These are phyloP conservation scores for Candida ovalis DNA, from an alignment of 805 yeast species.

Conservation along the genomic window DNA sequence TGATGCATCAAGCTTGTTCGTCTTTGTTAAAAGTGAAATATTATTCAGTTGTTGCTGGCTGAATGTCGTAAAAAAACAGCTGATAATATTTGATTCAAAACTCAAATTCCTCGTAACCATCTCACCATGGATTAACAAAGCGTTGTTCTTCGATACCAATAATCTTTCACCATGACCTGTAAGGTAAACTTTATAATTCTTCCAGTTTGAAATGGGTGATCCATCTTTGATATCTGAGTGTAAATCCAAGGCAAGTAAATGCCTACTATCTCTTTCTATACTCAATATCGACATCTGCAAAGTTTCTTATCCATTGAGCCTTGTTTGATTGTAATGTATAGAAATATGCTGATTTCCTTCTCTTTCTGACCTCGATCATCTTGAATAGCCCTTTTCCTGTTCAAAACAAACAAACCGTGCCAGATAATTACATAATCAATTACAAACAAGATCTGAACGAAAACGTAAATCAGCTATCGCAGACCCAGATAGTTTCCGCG, in stretches of 20 bases:
- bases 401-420: too few species aligned
- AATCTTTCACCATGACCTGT: slow-evolving; percentile 23
- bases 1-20: not conserved
- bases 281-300: not conserved
- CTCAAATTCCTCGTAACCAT: slow-evolving; percentile 44
- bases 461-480: too few species aligned
- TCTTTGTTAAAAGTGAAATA: not conserved
- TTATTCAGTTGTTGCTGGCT: slow-evolving; percentile 16
- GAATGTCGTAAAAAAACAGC: slow-evolving; percentile 62
- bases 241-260: slow-evolving; percentile 15
- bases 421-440: too few species aligned
- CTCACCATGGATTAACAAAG: slow-evolving; percentile 48
- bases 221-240: slow-evolving; percentile 19
- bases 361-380: too few species aligned
- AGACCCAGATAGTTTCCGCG: too few species aligned
- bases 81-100: slow-evolving; percentile 48
- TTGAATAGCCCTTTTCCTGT: too few species aligned
- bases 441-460: too few species aligned
- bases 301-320: not conserved
- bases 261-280: slow-evolving; percentile 15
- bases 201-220: slow-evolving; percentile 4
- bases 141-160: slow-evolving; percentile 32
- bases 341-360: too few species aligned
- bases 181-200: slow-evolving; percentile 14
- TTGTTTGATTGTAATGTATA: too few species aligned